Evolutionary conservation across 306 rosid species (phyloP), one percentile per base, ranked within the genome.

Genomic region (Trifolium dubium): DNA sequence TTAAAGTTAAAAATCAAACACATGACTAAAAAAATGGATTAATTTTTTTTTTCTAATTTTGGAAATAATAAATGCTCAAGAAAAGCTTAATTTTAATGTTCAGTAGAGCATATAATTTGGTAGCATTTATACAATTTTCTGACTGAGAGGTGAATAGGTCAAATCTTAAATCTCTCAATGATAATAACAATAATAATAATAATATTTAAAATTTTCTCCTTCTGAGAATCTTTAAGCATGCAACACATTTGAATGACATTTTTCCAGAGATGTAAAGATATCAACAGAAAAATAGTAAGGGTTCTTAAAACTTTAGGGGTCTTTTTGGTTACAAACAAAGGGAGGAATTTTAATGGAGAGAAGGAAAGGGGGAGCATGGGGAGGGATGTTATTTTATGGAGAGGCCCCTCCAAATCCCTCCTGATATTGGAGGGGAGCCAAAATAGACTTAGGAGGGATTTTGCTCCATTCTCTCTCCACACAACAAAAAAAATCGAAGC

Each of bases 1-100:
- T 46, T 41, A 9, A 19, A 3, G 9, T 8, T 4, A 7, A 67
- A 47, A 67, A 47, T 44, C 8, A 67, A 23, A 29, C 12, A 43
- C 6, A 66, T 19, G 17, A 44, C 18, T 8, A 11, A 29, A 14
- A 61, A 61, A 55, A 3, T 47, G 14, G 62, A 46, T 61, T 31
- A 23, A 23, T 23, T 35, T 39, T 29, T 35, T 39, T 29, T 10
- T 40, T 32, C 63, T 37, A 9, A 47, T 23, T 70, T 50, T 3
- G 5, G n/a, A 71, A 37, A 53, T 63, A 53, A 64, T 15, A 18
- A 14, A 69, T 8, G 14, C 63, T 32, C 28, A 39, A 49, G 58
- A 75, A 61, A 69, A 70, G 30, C 40, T 63, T 32, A 43, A 59
- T 64, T 63, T 75, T 73, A 40, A 41, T 53, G 80, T 69, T 61